Evolutionary conservation across 2,329 filamentous ascomycete species (phyloP).

Genomic region (Dactylonectria macrodidyma): DNA sequence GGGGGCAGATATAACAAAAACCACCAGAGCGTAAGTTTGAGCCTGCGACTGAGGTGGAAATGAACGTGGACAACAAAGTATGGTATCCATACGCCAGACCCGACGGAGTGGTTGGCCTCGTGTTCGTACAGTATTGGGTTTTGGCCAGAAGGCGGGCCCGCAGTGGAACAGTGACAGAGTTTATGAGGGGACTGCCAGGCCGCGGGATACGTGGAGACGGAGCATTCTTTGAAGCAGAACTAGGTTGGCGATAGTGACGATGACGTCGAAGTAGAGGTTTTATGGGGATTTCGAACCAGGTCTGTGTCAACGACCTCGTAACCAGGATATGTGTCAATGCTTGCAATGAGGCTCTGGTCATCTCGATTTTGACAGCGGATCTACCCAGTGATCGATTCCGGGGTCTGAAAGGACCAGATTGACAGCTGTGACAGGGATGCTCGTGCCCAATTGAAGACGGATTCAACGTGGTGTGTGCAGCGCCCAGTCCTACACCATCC

Average conservation of each 20-base stretch:
- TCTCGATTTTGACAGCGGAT: constrained; percentile 45
- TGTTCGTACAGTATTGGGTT: constrained; percentile 35
- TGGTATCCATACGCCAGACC: constrained; percentile 29
- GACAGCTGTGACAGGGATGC: constrained; percentile 39
- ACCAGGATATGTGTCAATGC: constrained; percentile 23
- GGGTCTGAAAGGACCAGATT: constrained; percentile 31
- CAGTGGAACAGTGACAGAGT: constrained; percentile 33
- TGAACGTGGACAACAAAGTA: constrained; percentile 22
- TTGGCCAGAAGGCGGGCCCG: constrained; percentile 31
- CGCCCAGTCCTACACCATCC: constrained; percentile 8
- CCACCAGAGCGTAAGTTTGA: constrained; percentile 30
- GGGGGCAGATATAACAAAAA: constrained; percentile 26
- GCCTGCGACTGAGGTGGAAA: constrained; percentile 31
- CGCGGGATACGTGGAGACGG: constrained; percentile 35
- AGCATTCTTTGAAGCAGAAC: constrained; percentile 13
- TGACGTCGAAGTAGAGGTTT: constrained; percentile 13
- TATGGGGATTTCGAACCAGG: constrained; percentile 7
- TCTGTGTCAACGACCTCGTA: constrained; percentile 12
- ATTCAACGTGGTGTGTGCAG: constrained; percentile 27
- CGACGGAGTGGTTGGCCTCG: constrained; percentile 32
- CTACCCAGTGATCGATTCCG: constrained; percentile 40
- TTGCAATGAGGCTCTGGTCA: constrained; percentile 35
- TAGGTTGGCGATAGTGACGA: constrained; percentile 22
- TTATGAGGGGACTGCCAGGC: constrained; percentile 38
- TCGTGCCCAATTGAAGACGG: constrained; percentile 31